phyloP scores from a whole-genome alignment of 2,329 filamentous ascomycete genomes.

The Claviceps fusiformis region DNA sequence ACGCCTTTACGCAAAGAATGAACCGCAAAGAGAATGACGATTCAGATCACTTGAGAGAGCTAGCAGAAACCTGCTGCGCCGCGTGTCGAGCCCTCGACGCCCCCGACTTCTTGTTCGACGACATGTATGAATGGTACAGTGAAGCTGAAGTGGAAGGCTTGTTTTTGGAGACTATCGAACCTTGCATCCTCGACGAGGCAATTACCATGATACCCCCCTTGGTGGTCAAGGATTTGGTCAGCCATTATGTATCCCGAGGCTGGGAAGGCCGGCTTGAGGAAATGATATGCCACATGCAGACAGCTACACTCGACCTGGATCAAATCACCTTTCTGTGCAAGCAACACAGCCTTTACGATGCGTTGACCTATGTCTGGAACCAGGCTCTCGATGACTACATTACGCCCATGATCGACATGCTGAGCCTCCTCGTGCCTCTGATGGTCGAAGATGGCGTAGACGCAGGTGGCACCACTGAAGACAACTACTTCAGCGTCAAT shows the following conservation, averaged over 20 bases:
- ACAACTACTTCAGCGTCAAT: slow-evolving; percentile 51
- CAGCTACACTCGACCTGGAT: slow-evolving; percentile 81
- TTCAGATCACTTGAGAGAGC: slow-evolving; percentile 53
- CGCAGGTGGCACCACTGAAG: slow-evolving; percentile 39
- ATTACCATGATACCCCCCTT: slow-evolving; percentile 66
- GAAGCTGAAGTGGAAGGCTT: slow-evolving; percentile 58
- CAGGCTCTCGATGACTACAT: slow-evolving; percentile 79
- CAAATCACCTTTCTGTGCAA: slow-evolving; percentile 86
- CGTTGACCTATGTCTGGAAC: slow-evolving; percentile 94
- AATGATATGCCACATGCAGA: slow-evolving; percentile 86
- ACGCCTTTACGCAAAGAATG: slow-evolving; percentile 61
- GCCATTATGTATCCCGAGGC: slow-evolving; percentile 63
- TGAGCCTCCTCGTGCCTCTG: slow-evolving; percentile 52
- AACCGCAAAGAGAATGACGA: slow-evolving; percentile 30
- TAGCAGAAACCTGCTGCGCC: slow-evolving; percentile 71
- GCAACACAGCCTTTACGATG: slow-evolving; percentile 84
- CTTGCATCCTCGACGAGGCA: slow-evolving; percentile 68
- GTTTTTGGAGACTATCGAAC: slow-evolving; percentile 80
- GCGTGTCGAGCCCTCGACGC: slow-evolving; percentile 70
- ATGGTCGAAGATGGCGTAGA: slow-evolving; percentile 43
- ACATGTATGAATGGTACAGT: slow-evolving; percentile 82
- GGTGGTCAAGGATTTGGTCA: slow-evolving; percentile 75
- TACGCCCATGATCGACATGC: slow-evolving; percentile 74
- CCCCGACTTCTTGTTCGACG: slow-evolving; percentile 75
- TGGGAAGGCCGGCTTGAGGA: slow-evolving; percentile 74